Conservation (phyloP, 1,284 basidiomycete species). For the Melampsora abietis-canadensis region DNA sequence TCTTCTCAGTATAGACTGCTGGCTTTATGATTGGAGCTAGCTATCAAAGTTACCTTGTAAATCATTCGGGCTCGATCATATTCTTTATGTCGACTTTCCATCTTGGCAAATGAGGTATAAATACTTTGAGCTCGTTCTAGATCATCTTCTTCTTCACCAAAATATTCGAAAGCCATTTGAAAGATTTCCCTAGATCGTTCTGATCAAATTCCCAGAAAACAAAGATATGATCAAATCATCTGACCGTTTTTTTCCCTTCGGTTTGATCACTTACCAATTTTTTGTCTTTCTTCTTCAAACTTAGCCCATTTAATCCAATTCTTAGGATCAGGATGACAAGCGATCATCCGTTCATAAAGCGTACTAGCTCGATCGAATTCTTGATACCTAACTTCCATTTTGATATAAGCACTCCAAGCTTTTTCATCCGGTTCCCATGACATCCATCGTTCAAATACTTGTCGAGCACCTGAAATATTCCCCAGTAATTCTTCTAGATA, state of each 20-base stretch:
- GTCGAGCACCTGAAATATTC: slow-evolving; percentile 89
- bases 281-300: slow-evolving; percentile 87
- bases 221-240: not conserved
- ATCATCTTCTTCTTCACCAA: slow-evolving; percentile 93
- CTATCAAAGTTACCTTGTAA: slow-evolving; percentile 67
- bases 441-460: slow-evolving; percentile 99
- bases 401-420: slow-evolving; percentile 97
- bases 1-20: not conserved
- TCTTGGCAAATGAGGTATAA: slow-evolving; percentile 92
- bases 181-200: slow-evolving; percentile 95
- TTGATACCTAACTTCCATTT: slow-evolving; percentile 88
- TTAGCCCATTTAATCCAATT: slow-evolving; percentile 96
- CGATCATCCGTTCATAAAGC: slow-evolving; percentile 93
- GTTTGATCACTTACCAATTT: slow-evolving; percentile 55
- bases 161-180: slow-evolving; percentile 93
- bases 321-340: slow-evolving; percentile 83
- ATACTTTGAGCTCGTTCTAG: slow-evolving; percentile 95
- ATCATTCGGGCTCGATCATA: slow-evolving; percentile 94
- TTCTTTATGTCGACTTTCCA: slow-evolving; percentile 94
- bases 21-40: not conserved
- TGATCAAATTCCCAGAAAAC: slow-evolving; percentile 35
- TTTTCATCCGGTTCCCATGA: slow-evolving; percentile 99
- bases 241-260: not conserved
- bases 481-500: slow-evolving; percentile 95
- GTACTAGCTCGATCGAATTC: slow-evolving; percentile 86